phyloP scores from a whole-genome alignment of 495 filamentous ascomycete species.

The Stereocaulon alpinum region DNA sequence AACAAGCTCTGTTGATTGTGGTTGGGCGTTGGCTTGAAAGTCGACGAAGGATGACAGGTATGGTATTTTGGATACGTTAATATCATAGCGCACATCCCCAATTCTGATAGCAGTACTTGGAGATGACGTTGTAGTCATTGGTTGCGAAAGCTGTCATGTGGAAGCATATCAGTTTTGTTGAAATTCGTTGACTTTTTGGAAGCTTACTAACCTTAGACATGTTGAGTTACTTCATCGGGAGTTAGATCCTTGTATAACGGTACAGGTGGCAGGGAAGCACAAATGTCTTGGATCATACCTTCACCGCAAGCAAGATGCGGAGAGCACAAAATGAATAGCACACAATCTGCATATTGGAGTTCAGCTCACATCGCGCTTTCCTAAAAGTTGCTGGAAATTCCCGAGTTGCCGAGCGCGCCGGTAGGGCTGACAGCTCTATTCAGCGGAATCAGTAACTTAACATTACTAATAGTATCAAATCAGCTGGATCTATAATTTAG shows the following conservation, averaged over 20 bases:
- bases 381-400: no score
- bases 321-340: no score
- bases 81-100: neutral
- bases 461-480: no score
- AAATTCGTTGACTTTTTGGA: neutral
- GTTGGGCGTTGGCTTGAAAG: slow-evolving; percentile 17
- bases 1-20: slow-evolving; percentile 23
- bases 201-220: neutral
- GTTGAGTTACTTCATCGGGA: neutral
- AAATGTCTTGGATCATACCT: neutral
- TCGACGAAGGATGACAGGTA: neutral
- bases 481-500: no score
- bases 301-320: neutral
- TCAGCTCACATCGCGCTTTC: no score
- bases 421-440: no score
- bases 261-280: neutral
- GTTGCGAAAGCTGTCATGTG: neutral
- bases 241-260: neutral
- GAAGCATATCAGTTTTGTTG: neutral
- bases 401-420: no score
- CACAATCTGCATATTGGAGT: no score
- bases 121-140: neutral
- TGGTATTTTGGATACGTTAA: neutral
- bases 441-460: no score
- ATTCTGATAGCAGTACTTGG: neutral